Base-by-base conservation (phyloP, 2,329 filamentous ascomycete genomes). In the Amauroascus verrucosus region DNA sequence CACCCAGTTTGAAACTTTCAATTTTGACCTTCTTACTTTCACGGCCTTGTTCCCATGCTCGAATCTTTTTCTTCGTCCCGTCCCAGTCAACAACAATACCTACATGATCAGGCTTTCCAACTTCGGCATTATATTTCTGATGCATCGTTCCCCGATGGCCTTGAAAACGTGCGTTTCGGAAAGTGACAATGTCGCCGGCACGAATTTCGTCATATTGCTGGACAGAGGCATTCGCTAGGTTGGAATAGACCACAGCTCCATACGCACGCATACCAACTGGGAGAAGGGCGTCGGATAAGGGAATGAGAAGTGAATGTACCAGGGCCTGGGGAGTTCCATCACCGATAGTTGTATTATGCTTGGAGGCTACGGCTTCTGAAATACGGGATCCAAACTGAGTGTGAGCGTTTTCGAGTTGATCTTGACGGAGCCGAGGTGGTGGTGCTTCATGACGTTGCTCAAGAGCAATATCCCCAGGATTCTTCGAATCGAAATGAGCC, bases 81-180 rank as follows among this genome's bases (percentile, higher is more conserved):
- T 98, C 93, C 93, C 93, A 98, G 68, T 98, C 93, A 8, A 88
- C 81, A 3, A 98, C 91, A 1, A 98, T 75, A 1, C 81, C 93
- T 0, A 97, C 91, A 64, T 98, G 93, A 58, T 91, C 79, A 8
- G 80, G 88, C 66, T 88, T 93, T 59, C 89, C 90, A 1, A 96
- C 87, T 61, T 98, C 93, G 50, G 82, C 75, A 47, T 78, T 84
- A 69, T 98, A 98, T 69, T 96, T 97, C 60, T 87, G 85, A 66
- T 97, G 90, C 86, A 98, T 90, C 3, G 89, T 80, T 1, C 93
- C 93, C 61, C 91, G 88, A 69, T 96, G 95, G 55, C 93, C 93
- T 70, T 96, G 88, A 72, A 98, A 96, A 60, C 84, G 86, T 37
- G 90, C 86, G 62, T 96, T 96, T 61, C 93, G 86, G 65, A 98